A percentile compares a stretch with the other conserved stretches of the same genome.
These are phyloP conservation scores for Neurospora cerealis DNA, from an alignment of 495 filamentous ascomycete species.

Conservation along the genomic window DNA sequence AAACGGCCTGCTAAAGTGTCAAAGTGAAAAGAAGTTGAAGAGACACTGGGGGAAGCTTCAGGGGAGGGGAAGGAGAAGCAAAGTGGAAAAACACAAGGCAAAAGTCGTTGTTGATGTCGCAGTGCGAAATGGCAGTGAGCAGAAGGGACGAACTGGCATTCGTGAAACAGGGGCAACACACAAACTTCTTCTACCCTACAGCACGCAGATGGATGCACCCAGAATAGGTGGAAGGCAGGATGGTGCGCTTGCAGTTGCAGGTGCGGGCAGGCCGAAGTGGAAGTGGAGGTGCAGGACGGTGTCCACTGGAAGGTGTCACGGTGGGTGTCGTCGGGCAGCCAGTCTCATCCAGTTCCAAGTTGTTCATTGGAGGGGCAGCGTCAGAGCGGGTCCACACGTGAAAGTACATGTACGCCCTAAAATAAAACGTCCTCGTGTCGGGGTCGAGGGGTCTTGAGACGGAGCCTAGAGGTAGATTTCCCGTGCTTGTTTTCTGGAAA, in stretches of 20 bases:
- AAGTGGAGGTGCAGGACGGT: background rate
- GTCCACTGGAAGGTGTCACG: background rate
- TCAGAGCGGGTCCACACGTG: background rate
- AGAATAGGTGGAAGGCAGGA: background rate
- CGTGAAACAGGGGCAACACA: background rate
- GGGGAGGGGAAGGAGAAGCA: background rate
- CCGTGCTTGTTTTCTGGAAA: background rate
- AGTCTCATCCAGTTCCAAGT: background rate
- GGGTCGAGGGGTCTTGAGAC: background rate
- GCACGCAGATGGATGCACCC: background rate
- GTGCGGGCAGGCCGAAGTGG: background rate
- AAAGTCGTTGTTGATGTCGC: background rate
- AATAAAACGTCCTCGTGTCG: background rate
- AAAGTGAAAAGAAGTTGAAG: background rate
- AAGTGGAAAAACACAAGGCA: background rate
- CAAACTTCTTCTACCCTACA: background rate
- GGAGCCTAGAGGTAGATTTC: background rate
- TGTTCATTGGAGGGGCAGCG: background rate
- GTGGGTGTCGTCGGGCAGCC: background rate
- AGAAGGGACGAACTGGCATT: background rate
- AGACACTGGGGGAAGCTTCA: background rate
- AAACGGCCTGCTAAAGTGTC: background rate
- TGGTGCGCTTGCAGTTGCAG: background rate
- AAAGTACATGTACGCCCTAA: background rate
- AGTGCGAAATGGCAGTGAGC: background rate